Evolutionary conservation across 2,329 filamentous ascomycete species (phyloP).

Genomic region (Colletotrichum eremochloae): DNA sequence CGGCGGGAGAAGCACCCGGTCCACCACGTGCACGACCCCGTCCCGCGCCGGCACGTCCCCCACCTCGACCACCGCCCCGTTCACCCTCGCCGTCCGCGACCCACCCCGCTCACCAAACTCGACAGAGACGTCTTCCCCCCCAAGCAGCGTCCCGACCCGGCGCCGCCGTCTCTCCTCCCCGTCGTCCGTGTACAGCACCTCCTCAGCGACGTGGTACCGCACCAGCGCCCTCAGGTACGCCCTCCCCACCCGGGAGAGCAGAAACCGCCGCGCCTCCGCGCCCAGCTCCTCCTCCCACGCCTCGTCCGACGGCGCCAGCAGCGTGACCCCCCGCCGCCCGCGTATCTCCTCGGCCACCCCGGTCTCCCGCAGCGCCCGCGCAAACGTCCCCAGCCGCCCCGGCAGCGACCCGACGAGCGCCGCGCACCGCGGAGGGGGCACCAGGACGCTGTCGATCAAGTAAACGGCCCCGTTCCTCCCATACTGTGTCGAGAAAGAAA

Average conservation of each 20-base stretch:
- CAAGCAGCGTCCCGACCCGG: slow-evolving; percentile 9
- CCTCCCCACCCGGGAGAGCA: not conserved
- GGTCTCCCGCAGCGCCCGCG: slow-evolving; percentile 7
- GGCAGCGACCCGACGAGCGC: slow-evolving; percentile 23
- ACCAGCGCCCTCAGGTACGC: slow-evolving; percentile 8
- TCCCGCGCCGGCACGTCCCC: slow-evolving; percentile 22
- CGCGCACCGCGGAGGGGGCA: slow-evolving; percentile 32
- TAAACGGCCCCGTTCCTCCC: slow-evolving; percentile 20
- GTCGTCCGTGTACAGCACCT: not conserved
- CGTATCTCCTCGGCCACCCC: not conserved
- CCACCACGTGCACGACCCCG: slow-evolving; percentile 31
- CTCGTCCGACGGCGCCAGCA: slow-evolving; percentile 28
- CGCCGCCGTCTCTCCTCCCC: not conserved
- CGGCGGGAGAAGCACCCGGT: slow-evolving; percentile 22
- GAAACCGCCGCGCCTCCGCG: not conserved
- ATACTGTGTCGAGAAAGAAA: not conserved
- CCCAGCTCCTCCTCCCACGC: slow-evolving; percentile 8
- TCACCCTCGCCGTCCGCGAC: not conserved
- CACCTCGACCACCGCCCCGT: not conserved
- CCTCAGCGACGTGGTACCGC: slow-evolving; percentile 24
- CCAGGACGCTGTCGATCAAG: slow-evolving; percentile 32
- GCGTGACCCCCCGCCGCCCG: not conserved
- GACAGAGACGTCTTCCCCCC: not conserved
- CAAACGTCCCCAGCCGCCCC: slow-evolving; percentile 14
- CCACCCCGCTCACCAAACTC: not conserved